Base-by-base conservation (phyloP, 441 rosid species). In the Mallotus japonicus region DNA sequence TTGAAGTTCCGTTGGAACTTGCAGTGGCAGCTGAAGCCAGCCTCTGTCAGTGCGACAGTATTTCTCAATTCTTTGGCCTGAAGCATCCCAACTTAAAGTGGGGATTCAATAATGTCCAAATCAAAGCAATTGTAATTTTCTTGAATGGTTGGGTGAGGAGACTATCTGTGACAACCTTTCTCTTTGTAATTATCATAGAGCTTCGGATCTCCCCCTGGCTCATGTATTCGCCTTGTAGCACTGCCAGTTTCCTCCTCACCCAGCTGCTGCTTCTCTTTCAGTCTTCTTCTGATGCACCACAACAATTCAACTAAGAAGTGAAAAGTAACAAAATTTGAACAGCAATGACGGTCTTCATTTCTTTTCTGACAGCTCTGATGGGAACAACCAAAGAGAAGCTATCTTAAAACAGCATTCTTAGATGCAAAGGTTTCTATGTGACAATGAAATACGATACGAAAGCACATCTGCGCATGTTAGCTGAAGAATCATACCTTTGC, bases 401-500 rank as follows among this genome's bases (percentile, higher is more conserved):
- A 15, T 3, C 59, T 16, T n/a, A 50, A 46, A 46, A 32, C 32
- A 9, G 44, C 34, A 28, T 19, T 56, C 67, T 71, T 19, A 24
- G 56, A 62, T 34, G 32, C 50, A 49, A 34, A 61, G 16, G 49
- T 8, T 40, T 14, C 16, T 17, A 60, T 24, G 65, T 4, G 44
- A 53, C 19, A 20, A 49, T 24, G 16, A 55, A 58, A 59, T 14
- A 15, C 53, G 14, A 22, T 4, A n/a, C 12, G 37, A 20, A 20
- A 32, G 62, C 69, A 17, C 37, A 71, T 22, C 37, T 34, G 8
- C 62, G 37, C 20, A 8, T 6, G 46, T 40, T 63, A 62, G 53
- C 61, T 34, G 50, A n/a, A 61, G 49, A 50, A 42, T 22, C 74
- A n/a, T 50, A 61, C 67, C 58, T 58, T 44, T 58, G 16, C 32